A percentile compares a stretch with the other conserved stretches of the same genome.
phyloP scores from a whole-genome alignment of 108 stramenopile species.

The Bacterosira constricta region DNA sequence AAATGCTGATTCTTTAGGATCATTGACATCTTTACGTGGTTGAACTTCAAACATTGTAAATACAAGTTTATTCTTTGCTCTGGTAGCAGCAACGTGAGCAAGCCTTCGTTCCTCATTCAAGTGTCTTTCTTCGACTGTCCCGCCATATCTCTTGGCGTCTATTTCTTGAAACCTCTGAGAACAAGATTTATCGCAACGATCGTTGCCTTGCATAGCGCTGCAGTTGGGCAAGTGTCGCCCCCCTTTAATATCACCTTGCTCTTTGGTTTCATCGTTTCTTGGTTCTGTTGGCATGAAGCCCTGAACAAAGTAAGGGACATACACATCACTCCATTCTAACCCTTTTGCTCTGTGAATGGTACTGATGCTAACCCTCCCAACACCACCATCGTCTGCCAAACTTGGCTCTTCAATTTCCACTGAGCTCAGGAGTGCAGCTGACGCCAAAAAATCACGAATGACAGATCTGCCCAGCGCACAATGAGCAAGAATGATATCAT shows the following conservation, averaged over 20 bases:
- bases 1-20: neutral
- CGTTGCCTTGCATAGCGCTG: neutral
- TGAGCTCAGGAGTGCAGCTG: neutral
- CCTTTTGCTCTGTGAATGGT: slow-evolving; percentile 31
- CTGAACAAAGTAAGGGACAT: slow-evolving; percentile 16
- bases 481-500: slow-evolving; percentile 13
- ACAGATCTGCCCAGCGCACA: neutral
- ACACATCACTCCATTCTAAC: slow-evolving; percentile 34
- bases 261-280: neutral
- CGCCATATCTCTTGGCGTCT: neutral
- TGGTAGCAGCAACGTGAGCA: slow-evolving; percentile 20
- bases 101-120: slow-evolving; percentile 29
- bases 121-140: slow-evolving; percentile 22
- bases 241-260: neutral
- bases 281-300: slow-evolving; percentile 2
- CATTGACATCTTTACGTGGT: neutral
- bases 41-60: too few relatives aligned
- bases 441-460: slow-evolving; percentile 9
- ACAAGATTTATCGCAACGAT: slow-evolving; percentile 2
- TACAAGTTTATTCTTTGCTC: slow-evolving; percentile 17
- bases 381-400: too few relatives aligned
- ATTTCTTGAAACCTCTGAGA: slow-evolving; percentile 1
- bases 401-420: neutral
- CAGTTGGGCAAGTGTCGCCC: neutral
- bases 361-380: slow-evolving; percentile 9